Conservation (phyloP, 2,329 filamentous ascomycete genomes). For the Fusarium papillatum region DNA sequence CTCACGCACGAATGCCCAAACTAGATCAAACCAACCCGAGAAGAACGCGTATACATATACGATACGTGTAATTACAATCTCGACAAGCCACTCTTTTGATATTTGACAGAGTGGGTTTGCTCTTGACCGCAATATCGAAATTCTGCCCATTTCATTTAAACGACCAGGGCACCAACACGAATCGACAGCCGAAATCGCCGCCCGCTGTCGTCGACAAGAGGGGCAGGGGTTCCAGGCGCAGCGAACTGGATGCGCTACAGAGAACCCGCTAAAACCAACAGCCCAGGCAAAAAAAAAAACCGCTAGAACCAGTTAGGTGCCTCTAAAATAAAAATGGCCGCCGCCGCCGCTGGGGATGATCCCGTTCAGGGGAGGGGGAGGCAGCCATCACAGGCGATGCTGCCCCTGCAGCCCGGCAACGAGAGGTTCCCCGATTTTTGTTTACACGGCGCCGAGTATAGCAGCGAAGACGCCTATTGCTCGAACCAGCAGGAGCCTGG, state of each 20-base stretch:
- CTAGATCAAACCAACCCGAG: not conserved
- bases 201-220: not conserved
- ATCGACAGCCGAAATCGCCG: constrained; percentile 2
- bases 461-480: constrained; percentile 25
- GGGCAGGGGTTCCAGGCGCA: constrained; percentile 10
- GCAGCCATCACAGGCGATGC: constrained; percentile 6
- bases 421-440: constrained; percentile 58
- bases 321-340: constrained; percentile 36
- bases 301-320: constrained; percentile 11
- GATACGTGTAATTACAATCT: not conserved
- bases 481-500: constrained; percentile 12
- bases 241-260: constrained; percentile 12
- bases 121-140: not conserved
- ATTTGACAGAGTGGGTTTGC: constrained; percentile 1
- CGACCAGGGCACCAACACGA: not conserved
- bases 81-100: not conserved
- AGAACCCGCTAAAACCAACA: constrained; percentile 29
- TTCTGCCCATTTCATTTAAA: constrained; percentile 1
- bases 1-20: not conserved
- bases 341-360: constrained; percentile 33
- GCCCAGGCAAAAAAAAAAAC: not conserved
- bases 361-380: constrained; percentile 37
- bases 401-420: constrained; percentile 48
- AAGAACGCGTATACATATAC: not conserved
- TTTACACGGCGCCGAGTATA: constrained; percentile 51